A percentile compares a stretch with the other conserved stretches of the same genome.
Evolutionary conservation across 1,284 basidiomycete genomes (phyloP).

Genomic region (Sanghuangporus weigelae): DNA sequence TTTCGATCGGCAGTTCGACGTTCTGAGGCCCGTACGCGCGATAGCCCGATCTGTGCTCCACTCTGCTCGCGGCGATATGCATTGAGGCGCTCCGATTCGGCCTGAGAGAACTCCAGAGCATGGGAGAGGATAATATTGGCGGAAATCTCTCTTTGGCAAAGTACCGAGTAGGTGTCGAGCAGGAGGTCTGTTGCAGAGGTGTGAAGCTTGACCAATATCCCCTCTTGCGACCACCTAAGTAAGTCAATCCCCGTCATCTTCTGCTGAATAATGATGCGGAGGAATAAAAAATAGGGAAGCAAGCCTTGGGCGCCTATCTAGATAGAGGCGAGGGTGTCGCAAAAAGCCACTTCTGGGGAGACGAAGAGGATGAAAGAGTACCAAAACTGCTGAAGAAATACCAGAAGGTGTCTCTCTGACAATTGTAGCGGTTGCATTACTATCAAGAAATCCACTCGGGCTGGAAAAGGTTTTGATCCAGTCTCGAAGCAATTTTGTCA

Average conservation of each 20-base stretch:
- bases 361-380: neutral
- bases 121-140: constrained; percentile 49
- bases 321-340: neutral
- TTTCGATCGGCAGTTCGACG: constrained; percentile 21
- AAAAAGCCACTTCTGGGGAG: neutral
- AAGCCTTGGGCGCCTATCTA: neutral
- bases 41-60: neutral
- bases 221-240: neutral
- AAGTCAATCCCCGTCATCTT: constrained; percentile 1
- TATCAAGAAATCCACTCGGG: neutral
- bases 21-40: constrained; percentile 13
- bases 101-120: constrained; percentile 38
- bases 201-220: neutral
- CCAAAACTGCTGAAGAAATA: neutral
- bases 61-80: constrained; percentile 29
- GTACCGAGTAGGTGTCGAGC: constrained; percentile 19
- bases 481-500: neutral
- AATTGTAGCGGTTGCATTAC: neutral
- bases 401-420: neutral
- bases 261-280: constrained; percentile 1
- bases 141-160: constrained; percentile 40
- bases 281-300: neutral
- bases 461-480: neutral
- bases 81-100: constrained; percentile 32
- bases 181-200: constrained; percentile 7